phyloP scores from a whole-genome alignment of 176 grass and related monocot genomes.

The Rhynchospora pubera region DNA sequence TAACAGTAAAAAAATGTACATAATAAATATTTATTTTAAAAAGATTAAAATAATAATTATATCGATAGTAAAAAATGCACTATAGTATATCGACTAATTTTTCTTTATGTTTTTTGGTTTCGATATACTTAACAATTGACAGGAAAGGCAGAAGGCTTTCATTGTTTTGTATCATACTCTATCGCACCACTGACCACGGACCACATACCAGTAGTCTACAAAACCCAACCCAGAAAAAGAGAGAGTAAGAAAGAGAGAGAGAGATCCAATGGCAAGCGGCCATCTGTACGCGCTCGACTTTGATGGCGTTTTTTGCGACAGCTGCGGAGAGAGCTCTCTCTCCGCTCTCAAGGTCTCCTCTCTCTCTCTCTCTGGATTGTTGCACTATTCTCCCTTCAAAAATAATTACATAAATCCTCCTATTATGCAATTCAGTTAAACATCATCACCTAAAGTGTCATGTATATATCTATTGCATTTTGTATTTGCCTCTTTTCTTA shows the following conservation, averaged over 20 bases:
- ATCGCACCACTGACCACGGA: neutral
- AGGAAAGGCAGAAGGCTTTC: neutral
- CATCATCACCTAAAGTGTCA: no score
- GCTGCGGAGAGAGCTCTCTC: slow-evolving; percentile 90
- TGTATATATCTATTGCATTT: neutral
- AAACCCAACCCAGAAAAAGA: neutral
- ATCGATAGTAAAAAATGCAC: no score
- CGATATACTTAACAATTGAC: no score
- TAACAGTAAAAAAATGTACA: no score
- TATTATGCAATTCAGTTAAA: neutral
- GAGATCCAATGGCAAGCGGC: slow-evolving; percentile 34
- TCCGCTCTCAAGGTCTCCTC: slow-evolving; percentile 66
- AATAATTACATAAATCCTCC: neutral
- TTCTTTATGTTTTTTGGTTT: no score
- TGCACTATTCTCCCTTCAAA: neutral
- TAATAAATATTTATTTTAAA: no score
- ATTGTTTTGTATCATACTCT: neutral
- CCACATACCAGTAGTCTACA: neutral
- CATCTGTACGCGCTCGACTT: slow-evolving; percentile 88
- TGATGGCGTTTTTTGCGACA: slow-evolving; percentile 90
- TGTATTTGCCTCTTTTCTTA: neutral
- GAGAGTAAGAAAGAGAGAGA: neutral
- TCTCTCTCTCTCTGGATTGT: neutral
- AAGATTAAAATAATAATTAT: no score
- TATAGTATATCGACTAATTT: no score